Percentiles rank a stretch among this genome's conserved stretches.
Evolutionary conservation across 148 eudicot genomes (phyloP).

Genomic region (Chenopodium album): DNA sequence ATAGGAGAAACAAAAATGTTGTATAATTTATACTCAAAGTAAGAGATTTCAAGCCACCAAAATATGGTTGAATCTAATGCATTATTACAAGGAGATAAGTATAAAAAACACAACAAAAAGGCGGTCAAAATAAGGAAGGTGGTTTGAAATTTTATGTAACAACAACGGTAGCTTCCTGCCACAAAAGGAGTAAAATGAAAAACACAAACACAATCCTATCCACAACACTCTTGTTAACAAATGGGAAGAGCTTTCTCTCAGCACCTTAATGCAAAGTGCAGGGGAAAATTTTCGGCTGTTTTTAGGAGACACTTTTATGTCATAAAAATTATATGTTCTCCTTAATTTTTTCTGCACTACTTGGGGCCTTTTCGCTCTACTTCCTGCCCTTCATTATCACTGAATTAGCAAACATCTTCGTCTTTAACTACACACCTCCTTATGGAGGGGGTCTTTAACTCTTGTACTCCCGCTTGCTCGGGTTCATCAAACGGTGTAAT

Average conservation of each 20-base stretch:
- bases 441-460: slow-evolving; percentile 4
- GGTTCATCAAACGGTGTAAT: slow-evolving; percentile 62
- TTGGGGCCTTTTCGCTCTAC: not conserved
- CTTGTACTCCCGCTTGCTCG: not conserved
- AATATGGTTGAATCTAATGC: not conserved
- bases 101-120: not conserved
- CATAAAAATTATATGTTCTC: slow-evolving; percentile 28
- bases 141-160: slow-evolving; percentile 12
- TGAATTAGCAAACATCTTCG: slow-evolving; percentile 32
- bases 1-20: not conserved
- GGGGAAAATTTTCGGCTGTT: slow-evolving; percentile 17
- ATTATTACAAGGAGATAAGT: not conserved
- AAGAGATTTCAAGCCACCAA: not conserved
- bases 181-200: not conserved
- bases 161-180: slow-evolving; percentile 26
- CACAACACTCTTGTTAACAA: slow-evolving; percentile 30
- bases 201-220: slow-evolving; percentile 21
- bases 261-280: slow-evolving; percentile 19
- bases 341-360: slow-evolving; percentile 16
- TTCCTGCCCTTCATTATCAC: slow-evolving; percentile 16
- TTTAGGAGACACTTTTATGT: slow-evolving; percentile 25
- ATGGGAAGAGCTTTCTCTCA: slow-evolving; percentile 27
- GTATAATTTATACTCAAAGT: not conserved
- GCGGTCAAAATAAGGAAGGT: not conserved
- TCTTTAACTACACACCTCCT: slow-evolving; percentile 17